A percentile compares a stretch with the other conserved stretches of the same genome.
Evolutionary conservation across 164 flowering plant genomes (phyloP).

Genomic region (Chimonanthus praecox): DNA sequence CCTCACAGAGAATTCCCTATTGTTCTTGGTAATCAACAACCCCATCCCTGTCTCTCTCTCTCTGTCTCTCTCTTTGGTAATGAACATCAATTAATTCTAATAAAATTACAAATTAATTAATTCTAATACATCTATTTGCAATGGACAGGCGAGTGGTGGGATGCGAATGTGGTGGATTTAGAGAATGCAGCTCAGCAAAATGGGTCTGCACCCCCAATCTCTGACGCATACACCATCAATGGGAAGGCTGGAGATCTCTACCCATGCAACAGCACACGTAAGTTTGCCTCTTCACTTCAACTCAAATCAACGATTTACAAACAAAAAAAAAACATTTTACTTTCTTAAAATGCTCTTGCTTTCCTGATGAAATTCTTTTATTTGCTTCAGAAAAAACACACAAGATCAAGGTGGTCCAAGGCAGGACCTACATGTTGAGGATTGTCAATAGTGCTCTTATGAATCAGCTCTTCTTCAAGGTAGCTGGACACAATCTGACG

Average conservation of each 20-base stretch:
- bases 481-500: conserved; percentile 59
- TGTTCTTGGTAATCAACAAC: conserved; percentile 17
- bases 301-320: too few relatives aligned
- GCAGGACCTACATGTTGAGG: conserved; percentile 60
- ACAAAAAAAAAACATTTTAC: too few relatives aligned
- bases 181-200: conserved; percentile 28
- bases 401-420: conserved; percentile 35
- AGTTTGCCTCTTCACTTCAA: conserved; percentile 9
- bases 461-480: conserved; percentile 63
- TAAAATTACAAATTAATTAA: neutral
- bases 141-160: conserved; percentile 75
- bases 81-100: neutral
- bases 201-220: conserved; percentile 34
- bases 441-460: conserved; percentile 86
- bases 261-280: conserved; percentile 44
- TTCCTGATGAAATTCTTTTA: neutral
- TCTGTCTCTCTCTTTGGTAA: neutral
- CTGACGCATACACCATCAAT: conserved; percentile 76
- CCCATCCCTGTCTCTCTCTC: too few relatives aligned
- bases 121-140: too few relatives aligned
- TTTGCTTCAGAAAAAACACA: conserved; percentile 29
- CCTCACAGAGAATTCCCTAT: conserved; percentile 27
- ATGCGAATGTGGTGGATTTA: conserved; percentile 55
- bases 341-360: too few relatives aligned
- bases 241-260: conserved; percentile 65